Conservation (phyloP, 2,329 filamentous ascomycete species). For the Claviceps lovelessii region DNA sequence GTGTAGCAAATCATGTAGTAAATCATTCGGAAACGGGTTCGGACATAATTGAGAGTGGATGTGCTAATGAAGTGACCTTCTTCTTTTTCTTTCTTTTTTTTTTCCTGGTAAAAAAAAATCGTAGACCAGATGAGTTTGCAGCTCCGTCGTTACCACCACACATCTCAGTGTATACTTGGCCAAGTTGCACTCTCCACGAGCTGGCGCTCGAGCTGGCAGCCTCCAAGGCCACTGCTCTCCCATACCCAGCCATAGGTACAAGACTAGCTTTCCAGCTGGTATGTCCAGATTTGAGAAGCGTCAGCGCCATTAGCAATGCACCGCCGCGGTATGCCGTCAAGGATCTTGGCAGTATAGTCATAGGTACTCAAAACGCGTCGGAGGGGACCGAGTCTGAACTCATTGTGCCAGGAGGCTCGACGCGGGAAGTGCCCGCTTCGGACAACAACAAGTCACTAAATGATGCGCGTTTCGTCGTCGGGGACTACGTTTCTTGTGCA, state of each 20-base stretch:
- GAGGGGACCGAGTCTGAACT: slow-evolving; percentile 27
- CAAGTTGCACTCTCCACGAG: slow-evolving; percentile 65
- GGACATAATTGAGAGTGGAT: background rate
- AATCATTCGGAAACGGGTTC: background rate
- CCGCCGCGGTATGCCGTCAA: slow-evolving; percentile 54
- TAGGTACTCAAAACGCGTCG: slow-evolving; percentile 42
- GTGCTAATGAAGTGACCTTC: background rate
- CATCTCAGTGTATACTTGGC: slow-evolving; percentile 77
- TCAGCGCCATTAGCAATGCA: slow-evolving; percentile 13
- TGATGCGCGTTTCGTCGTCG: slow-evolving; percentile 71
- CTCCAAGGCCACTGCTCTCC: slow-evolving; percentile 51
- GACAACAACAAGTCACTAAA: slow-evolving; percentile 65
- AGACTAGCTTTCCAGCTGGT: slow-evolving; percentile 78
- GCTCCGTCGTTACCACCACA: slow-evolving; percentile 45
- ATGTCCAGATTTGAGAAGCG: slow-evolving; percentile 54
- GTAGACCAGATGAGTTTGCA: slow-evolving; percentile 58
- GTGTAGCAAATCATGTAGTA: slow-evolving; percentile 1
- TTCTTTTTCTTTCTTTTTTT: background rate
- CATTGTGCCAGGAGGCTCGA: slow-evolving; percentile 19
- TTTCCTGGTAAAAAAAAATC: background rate
- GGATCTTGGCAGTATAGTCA: slow-evolving; percentile 69
- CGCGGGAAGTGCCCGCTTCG: slow-evolving; percentile 38
- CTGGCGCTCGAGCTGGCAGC: slow-evolving; percentile 63
- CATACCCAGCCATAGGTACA: slow-evolving; percentile 62
- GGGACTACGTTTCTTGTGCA: slow-evolving; percentile 75